Base-by-base conservation (phyloP, 352 stramenopile genomes). In the Peronospora tabacina region DNA sequence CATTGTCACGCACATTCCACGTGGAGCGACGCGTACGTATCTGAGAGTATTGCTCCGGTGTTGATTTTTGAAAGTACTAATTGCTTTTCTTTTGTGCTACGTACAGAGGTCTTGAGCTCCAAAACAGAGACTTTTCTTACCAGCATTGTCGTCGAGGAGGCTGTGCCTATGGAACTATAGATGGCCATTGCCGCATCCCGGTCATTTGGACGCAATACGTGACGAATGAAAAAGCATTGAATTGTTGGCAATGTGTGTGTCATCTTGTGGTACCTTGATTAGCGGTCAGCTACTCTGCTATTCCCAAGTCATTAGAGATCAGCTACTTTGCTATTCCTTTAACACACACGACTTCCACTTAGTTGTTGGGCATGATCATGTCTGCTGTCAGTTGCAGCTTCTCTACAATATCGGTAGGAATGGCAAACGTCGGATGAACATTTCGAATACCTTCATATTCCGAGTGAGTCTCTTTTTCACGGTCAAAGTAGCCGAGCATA, bases 401-500 rank as follows among this genome's bases (percentile, higher is more conserved):
- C 54, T 90, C 65, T 11, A 97, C 82, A 28, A 97, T 63, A 65
- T 96, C 83, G n/a, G 82, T 66, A 5, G 95, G 95, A 22, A 98
- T 80, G 5, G 95, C 95, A 72, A 97, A 98, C 19, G 97, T 87
- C 5, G 95, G 91, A 59, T 98, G 90, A 46, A 98, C 94, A 34
- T 86, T 66, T 41, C 87, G 73, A 57, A 95, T 95, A 20, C 44
- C 54, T 37, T 61, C 66, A 44, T 84, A 85, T 39, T 87, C 67
- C 0, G 72, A 68, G 36, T 85, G 68, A 0, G 41, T 38, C 3
- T 57, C 61, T 53, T 80, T 70, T 44, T 86, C 80, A 15, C 68
- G 63, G n/a, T 88, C 68, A 60, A 97, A 96, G 61, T 95, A 92
- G 6, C 89, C 89, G 15, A 98, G 83, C 66, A 99, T 90, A 26